Base-by-base conservation (phyloP, 2,329 filamentous ascomycete species). In the Aspergillus tubingensis region DNA sequence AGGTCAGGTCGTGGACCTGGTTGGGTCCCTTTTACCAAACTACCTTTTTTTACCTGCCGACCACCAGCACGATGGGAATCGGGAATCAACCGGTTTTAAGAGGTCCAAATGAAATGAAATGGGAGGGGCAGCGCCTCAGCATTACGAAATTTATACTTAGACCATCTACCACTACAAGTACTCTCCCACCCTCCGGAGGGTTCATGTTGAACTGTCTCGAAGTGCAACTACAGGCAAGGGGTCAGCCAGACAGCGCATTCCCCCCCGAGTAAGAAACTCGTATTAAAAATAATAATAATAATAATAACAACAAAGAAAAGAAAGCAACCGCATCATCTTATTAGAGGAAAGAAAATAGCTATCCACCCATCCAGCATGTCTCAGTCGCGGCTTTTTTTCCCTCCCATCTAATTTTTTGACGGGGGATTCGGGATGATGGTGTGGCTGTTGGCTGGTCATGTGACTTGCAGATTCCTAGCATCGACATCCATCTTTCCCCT, bases 1-100 rank as follows among this genome's bases (percentile, higher is more conserved):
- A 41, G 52, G 54, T 57, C 27, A 39, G 11, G 48, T 59, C n/a
- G 50, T 62, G 57, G 58, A 54, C 54, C 48, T 39, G 60, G 47
- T 54, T 49, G 41, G 43, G 19, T 49, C 21, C 44, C 21, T 27
- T 36, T 23, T 43, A 27, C n/a, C 23, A 27, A 44, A 47, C 25
- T 30, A 30, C 8, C 10, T 15, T 17, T 41, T 21, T 17, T 36
- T 6, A 30, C n/a, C n/a, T 30, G 11, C 38, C 23, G 21, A 41
- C 21, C 15, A 54, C 39, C 52, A 54, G 36, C 44, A 49, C 41
- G 41, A 44, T 44, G 41, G 17, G 41, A 44, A 44, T 44, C 41
- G 19, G 41, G 19, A 21, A 49, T 25, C 44, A 49, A 49, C 44
- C 44, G 23, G 44, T 49, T 49, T 49, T 27, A 5, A 30, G 47